These are phyloP conservation scores for Hebeloma cylindrosporum DNA, from an alignment of 768 basidiomycete species.

Conservation along the genomic window DNA sequence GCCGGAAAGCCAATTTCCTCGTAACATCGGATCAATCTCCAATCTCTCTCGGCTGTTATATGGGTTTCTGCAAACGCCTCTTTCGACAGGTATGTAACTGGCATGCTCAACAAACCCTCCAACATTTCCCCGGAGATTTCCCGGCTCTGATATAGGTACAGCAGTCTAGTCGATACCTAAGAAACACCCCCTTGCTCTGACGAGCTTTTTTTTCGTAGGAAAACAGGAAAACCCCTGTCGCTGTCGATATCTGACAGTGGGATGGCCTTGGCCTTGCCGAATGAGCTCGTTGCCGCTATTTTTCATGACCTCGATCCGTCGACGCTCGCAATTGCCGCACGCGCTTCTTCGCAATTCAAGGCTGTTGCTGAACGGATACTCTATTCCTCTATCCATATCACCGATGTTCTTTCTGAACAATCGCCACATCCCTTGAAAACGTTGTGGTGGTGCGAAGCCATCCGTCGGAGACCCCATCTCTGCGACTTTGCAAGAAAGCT, in stretches of 20 bases:
- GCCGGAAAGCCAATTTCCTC: too few species aligned
- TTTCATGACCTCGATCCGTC: conserved; percentile 39
- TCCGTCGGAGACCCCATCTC: conserved; percentile 47
- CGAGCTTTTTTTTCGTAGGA: too few species aligned
- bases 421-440: conserved; percentile 44
- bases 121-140: conserved; percentile 32
- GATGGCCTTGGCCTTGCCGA: conserved; percentile 43
- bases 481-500: conserved; percentile 44
- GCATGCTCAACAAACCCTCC: conserved; percentile 32
- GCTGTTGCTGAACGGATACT: conserved; percentile 60
- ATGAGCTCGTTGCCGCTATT: conserved; percentile 54
- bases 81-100: too few species aligned
- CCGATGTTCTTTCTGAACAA: conserved; percentile 44
- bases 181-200: too few species aligned
- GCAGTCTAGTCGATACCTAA: too few species aligned
- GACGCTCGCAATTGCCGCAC: conserved; percentile 40
- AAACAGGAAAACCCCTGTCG: too few species aligned
- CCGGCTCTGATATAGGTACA: conserved; percentile 37
- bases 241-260: neutral
- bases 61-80: too few species aligned
- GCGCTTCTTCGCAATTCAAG: conserved; percentile 47
- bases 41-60: too few species aligned
- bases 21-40: too few species aligned
- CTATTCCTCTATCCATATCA: conserved; percentile 51
- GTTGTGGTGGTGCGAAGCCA: conserved; percentile 51